Percentiles rank a stretch among this genome's conserved stretches.
These are phyloP conservation scores for Raffaelea arxii DNA, from an alignment of 2,329 filamentous ascomycete genomes.

Conservation along the genomic window DNA sequence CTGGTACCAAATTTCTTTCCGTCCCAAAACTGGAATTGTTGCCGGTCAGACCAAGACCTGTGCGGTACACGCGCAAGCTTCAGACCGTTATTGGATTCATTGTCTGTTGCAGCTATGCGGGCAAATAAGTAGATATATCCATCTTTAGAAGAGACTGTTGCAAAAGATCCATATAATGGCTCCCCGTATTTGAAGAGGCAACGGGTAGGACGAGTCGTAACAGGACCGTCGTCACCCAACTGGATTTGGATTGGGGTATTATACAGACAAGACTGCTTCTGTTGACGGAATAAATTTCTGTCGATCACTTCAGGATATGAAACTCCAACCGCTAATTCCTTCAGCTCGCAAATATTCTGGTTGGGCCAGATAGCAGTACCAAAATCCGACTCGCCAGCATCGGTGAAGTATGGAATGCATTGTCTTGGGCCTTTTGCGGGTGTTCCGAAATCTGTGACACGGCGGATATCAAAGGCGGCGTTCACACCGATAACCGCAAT, in stretches of 20 bases:
- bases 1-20: constrained; percentile 4
- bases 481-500: constrained; percentile 5
- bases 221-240: constrained; percentile 1
- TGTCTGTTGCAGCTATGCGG: constrained; percentile 8
- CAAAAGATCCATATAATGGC: constrained; percentile 11
- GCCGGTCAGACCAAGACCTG: constrained; percentile 5
- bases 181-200: constrained; percentile 8
- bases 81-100: constrained; percentile 11
- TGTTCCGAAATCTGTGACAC: constrained; percentile 6
- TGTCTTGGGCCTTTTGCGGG: not conserved
- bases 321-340: constrained; percentile 2
- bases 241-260: constrained; percentile 11
- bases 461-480: not conserved
- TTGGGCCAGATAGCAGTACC: constrained; percentile 8
- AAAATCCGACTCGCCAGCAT: constrained; percentile 7
- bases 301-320: constrained; percentile 12
- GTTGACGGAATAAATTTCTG: constrained; percentile 6
- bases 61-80: constrained; percentile 12
- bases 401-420: constrained; percentile 6
- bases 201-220: constrained; percentile 4
- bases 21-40: constrained; percentile 12
- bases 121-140: constrained; percentile 13
- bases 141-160: constrained; percentile 1
- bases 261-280: constrained; percentile 9
- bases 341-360: constrained; percentile 7